Evolutionary conservation across 1,284 basidiomycete genomes (phyloP), one percentile per base, ranked within the genome.

Genomic region (Irpex lacteus): DNA sequence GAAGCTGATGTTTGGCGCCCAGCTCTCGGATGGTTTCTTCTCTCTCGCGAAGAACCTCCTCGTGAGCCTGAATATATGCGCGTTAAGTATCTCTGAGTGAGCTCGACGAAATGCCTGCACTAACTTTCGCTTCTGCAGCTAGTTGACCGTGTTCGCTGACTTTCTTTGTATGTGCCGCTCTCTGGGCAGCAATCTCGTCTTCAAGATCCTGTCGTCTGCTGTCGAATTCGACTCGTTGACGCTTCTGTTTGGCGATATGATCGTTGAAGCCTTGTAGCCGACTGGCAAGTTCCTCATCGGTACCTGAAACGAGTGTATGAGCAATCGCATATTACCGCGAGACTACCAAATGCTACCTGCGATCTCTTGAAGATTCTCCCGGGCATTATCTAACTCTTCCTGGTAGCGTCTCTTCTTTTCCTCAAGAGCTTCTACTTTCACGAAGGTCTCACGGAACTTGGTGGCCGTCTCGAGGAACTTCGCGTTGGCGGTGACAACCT

Each of bases 371-470:
- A 94, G 76, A 58, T 85, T 89, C 37, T 87, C 79, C 63, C 86
- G 84, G 47, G 90, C 87, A 55, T 89, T 85, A 66, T 84, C 79
- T 70, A 91, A 78, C 73, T 92, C 81, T 65, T 79, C 72, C 66
- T 84, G 75, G 65, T 82, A 78, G 18, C 80, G 78, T n/a, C 77
- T 70, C 72, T 90, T 91, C 70, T 85, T 84, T 65, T 87, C 81
- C 63, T 91, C 82, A 59, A 96, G 77, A 57, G 82, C 83, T 65
- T 92, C 87, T 18, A 91, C 87, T 65, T 87, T 86, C 60, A 90
- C 78, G 71, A 95, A 95, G 57, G 92, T 85, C 73, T 95, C 89
- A 47, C 91, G 86, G 75, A 98, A 98, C 70, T 91, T 90, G 15
- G 88, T 87, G 1, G 94, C 91, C 57, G 89, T 85, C 62, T 96